Base-by-base conservation (phyloP, 495 filamentous ascomycete genomes). In the Neurospora sp. region DNA sequence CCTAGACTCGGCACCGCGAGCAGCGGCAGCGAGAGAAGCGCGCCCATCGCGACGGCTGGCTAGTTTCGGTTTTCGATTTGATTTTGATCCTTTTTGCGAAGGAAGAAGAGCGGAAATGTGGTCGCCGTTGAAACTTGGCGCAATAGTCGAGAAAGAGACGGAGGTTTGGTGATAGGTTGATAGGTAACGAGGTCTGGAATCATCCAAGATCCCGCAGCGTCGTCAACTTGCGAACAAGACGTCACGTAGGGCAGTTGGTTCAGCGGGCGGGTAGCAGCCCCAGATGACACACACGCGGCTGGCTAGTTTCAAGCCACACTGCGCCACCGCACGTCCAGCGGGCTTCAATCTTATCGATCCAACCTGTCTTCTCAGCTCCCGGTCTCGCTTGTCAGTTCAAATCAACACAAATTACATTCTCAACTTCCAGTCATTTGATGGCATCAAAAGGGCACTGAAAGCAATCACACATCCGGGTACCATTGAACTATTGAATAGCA, bases 21-120 rank as follows among this genome's bases (percentile, higher is more conserved):
- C 71, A 99, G 83, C 73, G 96, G 96, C 16, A 99, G 76, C 69
- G 95, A 97, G 42, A 99, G 86, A 76, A 97, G 85, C 71, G 94
- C 96, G 76, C 96, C 96, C 96, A 99, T 96, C 73, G 77, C 86
- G 80, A 75, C 71, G 72, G 42, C 61, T 73, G 69, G 59, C 27
- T 18, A 37, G 27, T 18, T 65, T 65, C 27, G 27, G 48, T 2
- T 65, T 65, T 65, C 53, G 14, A 18, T 18, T 35, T 22, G 14
- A 18, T 9, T 18, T 61, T 6, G 27, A 2, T 8, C 6, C 2
- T 14, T 44, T 31, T 35, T 31, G 6, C 6, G 12, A 37, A 35
- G 53, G 53, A 16, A 65, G 53, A 4, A 65, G 27, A 16, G 53
- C n/a, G 16, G 1, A 27, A 1, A 9, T 65, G 0, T 65, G 22